Percentiles rank a stretch among this genome's conserved stretches.
phyloP scores from a whole-genome alignment of 257 asterid genomes.

The Lavandula angustifolia region DNA sequence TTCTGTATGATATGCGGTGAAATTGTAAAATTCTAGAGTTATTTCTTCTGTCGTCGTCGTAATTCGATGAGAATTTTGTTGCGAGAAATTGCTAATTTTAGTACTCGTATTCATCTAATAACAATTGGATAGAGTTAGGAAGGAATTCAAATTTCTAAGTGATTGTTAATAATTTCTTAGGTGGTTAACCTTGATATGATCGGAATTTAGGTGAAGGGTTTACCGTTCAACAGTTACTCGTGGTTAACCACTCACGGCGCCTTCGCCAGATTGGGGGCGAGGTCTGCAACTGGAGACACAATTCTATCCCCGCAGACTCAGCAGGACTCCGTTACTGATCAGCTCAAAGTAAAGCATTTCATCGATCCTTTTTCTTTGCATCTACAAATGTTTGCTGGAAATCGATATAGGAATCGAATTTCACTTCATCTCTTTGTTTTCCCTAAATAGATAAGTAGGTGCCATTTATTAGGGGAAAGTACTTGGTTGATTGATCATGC shows the following conservation, averaged over 20 bases:
- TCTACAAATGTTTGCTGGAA: constrained; percentile 10
- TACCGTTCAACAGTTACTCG: constrained; percentile 85
- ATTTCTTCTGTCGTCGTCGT: too few relatives aligned
- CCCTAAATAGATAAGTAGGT: too few relatives aligned
- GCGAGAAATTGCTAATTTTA: not conserved
- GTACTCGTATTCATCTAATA: not conserved
- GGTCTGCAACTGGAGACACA: constrained; percentile 64
- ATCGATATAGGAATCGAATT: not conserved
- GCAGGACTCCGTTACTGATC: constrained; percentile 84
- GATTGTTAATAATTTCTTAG: not conserved
- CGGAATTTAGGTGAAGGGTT: constrained; percentile 58
- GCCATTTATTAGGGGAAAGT: too few relatives aligned
- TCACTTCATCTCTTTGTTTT: too few relatives aligned
- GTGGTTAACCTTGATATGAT: constrained; percentile 27
- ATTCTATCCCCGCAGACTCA: constrained; percentile 73
- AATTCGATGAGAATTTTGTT: constrained; percentile 20
- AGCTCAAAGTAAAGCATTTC: constrained; percentile 61
- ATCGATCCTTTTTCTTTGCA: not conserved
- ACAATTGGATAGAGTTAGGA: not conserved
- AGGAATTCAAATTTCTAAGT: not conserved
- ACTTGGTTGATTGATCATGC: not conserved
- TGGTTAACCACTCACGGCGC: constrained; percentile 92
- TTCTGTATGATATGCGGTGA: too few relatives aligned
- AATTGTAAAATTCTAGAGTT: not conserved
- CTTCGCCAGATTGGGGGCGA: constrained; percentile 67